Evolutionary conservation across 1,284 basidiomycete genomes (phyloP).

Genomic region (Irpex lacteus): DNA sequence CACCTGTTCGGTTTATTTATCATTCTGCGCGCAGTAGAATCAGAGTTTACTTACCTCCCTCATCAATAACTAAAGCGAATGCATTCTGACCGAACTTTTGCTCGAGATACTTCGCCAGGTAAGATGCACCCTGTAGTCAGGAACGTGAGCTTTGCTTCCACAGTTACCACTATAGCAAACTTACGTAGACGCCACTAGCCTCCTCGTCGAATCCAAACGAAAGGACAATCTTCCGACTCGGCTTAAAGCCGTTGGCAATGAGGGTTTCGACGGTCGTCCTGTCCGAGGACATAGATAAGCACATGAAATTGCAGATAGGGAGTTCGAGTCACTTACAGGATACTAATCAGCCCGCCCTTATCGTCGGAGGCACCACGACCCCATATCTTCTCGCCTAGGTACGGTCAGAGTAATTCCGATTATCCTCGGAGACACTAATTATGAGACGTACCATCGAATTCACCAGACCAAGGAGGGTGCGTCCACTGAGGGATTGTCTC

Average conservation of each 20-base stretch:
- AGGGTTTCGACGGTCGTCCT: constrained; percentile 54
- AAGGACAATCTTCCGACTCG: constrained; percentile 53
- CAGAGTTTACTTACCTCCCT: constrained; percentile 34
- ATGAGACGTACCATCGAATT: constrained; percentile 28
- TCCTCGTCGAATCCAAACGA: constrained; percentile 77
- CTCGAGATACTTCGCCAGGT: constrained; percentile 44
- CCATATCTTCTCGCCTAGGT: constrained; percentile 52
- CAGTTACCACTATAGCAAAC: constrained; percentile 20
- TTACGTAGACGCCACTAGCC: constrained; percentile 45
- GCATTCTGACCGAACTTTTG: constrained; percentile 50
- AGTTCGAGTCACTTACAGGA: constrained; percentile 36
- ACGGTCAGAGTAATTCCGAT: neutral
- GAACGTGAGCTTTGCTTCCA: constrained; percentile 2
- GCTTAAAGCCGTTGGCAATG: constrained; percentile 49
- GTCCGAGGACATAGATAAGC: neutral
- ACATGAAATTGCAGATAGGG: neutral
- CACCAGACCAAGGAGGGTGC: constrained; percentile 35
- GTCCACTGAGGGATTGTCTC: constrained; percentile 51
- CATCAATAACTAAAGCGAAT: constrained; percentile 55
- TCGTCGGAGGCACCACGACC: constrained; percentile 64
- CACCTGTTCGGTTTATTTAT: constrained; percentile 23
- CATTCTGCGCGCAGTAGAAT: constrained; percentile 7
- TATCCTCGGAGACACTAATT: neutral
- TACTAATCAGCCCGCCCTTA: constrained; percentile 58
- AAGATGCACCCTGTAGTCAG: constrained; percentile 42